Evolutionary conservation across 768 basidiomycete species (phyloP), one percentile per base, ranked within the genome.

Genomic region (Suillus ampliporus): DNA sequence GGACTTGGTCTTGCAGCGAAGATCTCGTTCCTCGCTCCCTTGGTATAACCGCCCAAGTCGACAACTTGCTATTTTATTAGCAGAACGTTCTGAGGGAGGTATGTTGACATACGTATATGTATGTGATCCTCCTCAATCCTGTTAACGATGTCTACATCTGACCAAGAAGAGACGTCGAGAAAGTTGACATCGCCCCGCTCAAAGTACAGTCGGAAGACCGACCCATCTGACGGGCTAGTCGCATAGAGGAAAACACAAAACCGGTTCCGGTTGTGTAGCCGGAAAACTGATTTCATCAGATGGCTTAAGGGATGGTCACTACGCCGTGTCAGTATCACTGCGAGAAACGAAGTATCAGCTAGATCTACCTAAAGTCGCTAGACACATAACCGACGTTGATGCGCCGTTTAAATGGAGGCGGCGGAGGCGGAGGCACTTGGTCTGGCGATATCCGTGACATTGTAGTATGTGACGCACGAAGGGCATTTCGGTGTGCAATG

Each of bases 261-360:
- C 2, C 66, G 71, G n/a, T 66, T 56, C 23, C 60, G 67, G 67
- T 82, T 72, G 65, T 84, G 83, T 64, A 81, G 71, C 17, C 74
- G 68, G 64, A 84, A 84, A 46, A 81, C 82, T 17, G 79, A 80
- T 65, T 82, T 82, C 81, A 83, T 85, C 57, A 85, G 76, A 64
- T 85, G 83, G 26, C 82, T 77, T 52, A 85, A 71, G 14, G 83
- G 84, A 60, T 84, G 83, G 62, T 84, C 81, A 66, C 82, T 83
- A 59, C 44, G 46, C 11, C 51, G 64, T 23, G 61, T 34, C 13
- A 57, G 37, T 13, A 38, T 38, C 17, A 38, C 28, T 31, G 51
- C 9, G 21, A 21, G 5, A 56, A 34, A 23, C 23, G 17, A 5
- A 17, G 13, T 17, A 9, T 38, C 13, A 57, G 43, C 31, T 44